Evolutionary conservation across 441 rosid genomes (phyloP).

Genomic region (Corymbia calophylla): DNA sequence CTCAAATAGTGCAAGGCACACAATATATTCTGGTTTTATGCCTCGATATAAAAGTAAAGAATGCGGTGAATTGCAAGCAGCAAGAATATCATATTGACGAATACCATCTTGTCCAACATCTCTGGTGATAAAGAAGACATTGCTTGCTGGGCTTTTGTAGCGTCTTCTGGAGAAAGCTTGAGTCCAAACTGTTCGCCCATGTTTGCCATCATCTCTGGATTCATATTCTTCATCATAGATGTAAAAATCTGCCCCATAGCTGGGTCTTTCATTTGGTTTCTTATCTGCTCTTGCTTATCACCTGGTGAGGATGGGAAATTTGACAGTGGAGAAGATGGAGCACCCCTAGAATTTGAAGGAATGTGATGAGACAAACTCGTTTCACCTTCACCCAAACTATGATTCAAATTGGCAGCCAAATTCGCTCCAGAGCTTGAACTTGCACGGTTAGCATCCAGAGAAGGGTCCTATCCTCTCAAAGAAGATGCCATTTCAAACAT

Average conservation of each 20-base stretch:
- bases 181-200: constrained; percentile 86
- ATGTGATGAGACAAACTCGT: constrained; percentile 35
- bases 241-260: constrained; percentile 86
- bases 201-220: constrained; percentile 91
- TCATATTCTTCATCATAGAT: constrained; percentile 84
- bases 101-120: constrained; percentile 77
- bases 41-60: not conserved
- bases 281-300: constrained; percentile 82
- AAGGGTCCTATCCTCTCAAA: constrained; percentile 30
- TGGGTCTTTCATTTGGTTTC: constrained; percentile 91
- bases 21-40: not conserved
- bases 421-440: constrained; percentile 17
- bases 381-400: constrained; percentile 34
- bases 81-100: not conserved
- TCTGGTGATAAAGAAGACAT: constrained; percentile 85
- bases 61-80: not conserved
- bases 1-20: not conserved
- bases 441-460: constrained; percentile 7
- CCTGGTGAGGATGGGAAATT: constrained; percentile 42
- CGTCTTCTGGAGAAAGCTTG: constrained; percentile 75
- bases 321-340: constrained; percentile 18
- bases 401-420: constrained; percentile 16
- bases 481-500: constrained; percentile 83
- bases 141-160: constrained; percentile 82
- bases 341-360: constrained; percentile 29